These are phyloP conservation scores for Przewalskia tangutica DNA, from an alignment of 257 asterid genomes.

Conservation along the genomic window DNA sequence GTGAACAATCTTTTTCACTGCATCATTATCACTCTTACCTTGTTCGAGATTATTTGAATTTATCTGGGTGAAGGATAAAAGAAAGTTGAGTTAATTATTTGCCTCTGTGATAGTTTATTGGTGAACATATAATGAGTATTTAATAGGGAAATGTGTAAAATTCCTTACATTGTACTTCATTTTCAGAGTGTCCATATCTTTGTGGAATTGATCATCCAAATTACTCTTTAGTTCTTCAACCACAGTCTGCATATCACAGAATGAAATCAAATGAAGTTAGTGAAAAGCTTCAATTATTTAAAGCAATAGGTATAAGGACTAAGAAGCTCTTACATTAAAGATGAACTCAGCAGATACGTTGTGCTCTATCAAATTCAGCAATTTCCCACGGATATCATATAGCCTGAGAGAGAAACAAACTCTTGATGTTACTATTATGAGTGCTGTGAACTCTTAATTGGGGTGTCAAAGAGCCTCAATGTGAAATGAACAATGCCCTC, in stretches of 20 bases:
- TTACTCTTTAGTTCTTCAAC: constrained; percentile 55
- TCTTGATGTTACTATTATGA: neutral
- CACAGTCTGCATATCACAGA: constrained; percentile 34
- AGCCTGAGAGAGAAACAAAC: constrained; percentile 35
- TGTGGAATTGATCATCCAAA: constrained; percentile 40
- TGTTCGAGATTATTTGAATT: constrained; percentile 40
- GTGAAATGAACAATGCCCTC: neutral
- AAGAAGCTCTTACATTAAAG: constrained; percentile 41
- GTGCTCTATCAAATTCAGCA: constrained; percentile 73
- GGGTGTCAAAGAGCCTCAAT: neutral
- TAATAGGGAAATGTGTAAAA: neutral
- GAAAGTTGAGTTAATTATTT: neutral
- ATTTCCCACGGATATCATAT: constrained; percentile 59
- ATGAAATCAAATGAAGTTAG: constrained; percentile 3
- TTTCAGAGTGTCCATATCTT: constrained; percentile 37
- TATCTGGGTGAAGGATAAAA: constrained; percentile 3
- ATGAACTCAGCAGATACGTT: constrained; percentile 68
- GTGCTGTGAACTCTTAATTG: neutral
- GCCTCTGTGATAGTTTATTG: neutral
- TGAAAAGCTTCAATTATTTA: neutral
- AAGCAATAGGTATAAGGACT: constrained; percentile 1
- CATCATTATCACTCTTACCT: constrained; percentile 33
- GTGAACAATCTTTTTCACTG: constrained; percentile 44
- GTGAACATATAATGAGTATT: neutral
- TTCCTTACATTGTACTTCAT: constrained; percentile 49